Percentiles rank a stretch among this genome's conserved stretches.
Evolutionary conservation across 352 stramenopile genomes (phyloP).

Genomic region (Globisporangium alternatum): DNA sequence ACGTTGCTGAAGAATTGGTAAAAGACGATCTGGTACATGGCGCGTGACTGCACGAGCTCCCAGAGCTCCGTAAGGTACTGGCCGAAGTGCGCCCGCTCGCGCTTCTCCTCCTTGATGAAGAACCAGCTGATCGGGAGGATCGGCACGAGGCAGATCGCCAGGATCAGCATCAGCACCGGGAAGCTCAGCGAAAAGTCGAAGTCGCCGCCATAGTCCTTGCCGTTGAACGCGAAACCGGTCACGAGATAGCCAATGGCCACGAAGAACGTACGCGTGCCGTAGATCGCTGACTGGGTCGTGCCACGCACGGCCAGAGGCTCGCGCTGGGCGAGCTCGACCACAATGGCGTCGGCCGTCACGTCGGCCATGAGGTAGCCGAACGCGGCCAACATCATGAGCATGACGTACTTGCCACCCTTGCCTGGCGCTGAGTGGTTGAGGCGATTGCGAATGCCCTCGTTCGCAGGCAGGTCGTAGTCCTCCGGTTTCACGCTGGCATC

Average conservation of each 20-base stretch:
- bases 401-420: constrained; percentile 39
- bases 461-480: constrained; percentile 13
- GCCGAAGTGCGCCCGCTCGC: constrained; percentile 21
- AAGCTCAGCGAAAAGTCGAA: constrained; percentile 55
- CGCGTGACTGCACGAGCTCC: constrained; percentile 17
- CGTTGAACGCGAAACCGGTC: constrained; percentile 51
- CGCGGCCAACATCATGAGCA: constrained; percentile 54
- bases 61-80: constrained; percentile 41
- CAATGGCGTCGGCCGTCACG: constrained; percentile 45
- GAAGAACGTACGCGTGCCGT: constrained; percentile 42
- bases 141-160: constrained; percentile 29
- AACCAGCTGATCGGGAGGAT: constrained; percentile 48
- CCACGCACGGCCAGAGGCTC: constrained; percentile 47
- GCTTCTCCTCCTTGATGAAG: constrained; percentile 53
- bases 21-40: constrained; percentile 44
- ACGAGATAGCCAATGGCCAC: constrained; percentile 38
- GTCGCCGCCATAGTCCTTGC: constrained; percentile 39
- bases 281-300: constrained; percentile 54
- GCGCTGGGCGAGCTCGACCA: constrained; percentile 58
- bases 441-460: constrained; percentile 22
- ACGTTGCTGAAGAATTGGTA: constrained; percentile 27
- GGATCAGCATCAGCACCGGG: constrained; percentile 41
- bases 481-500: constrained; percentile 20
- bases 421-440: constrained; percentile 38
- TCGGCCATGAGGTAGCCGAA: constrained; percentile 55